A percentile compares a stretch with the other conserved stretches of the same genome.
These are phyloP conservation scores for Aureobasidium sp. DNA, from an alignment of 2,329 filamentous ascomycete genomes.

Conservation along the genomic window DNA sequence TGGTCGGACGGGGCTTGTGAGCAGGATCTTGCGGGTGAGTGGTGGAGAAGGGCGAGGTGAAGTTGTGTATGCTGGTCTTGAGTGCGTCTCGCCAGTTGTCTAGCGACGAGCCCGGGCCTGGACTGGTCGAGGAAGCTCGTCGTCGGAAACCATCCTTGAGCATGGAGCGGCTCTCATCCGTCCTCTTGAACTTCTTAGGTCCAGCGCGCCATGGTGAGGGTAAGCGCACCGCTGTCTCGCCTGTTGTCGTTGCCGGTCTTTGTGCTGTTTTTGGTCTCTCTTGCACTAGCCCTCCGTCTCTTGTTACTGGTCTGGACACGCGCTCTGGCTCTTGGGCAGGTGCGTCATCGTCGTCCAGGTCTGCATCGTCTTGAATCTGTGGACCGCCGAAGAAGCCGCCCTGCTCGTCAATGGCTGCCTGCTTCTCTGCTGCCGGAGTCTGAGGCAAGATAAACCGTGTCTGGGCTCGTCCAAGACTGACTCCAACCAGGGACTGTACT, in stretches of 20 bases:
- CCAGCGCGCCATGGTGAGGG: slow-evolving; percentile 42
- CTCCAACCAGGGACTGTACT: slow-evolving; percentile 44
- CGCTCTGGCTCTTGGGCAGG: slow-evolving; percentile 12
- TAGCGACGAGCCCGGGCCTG: slow-evolving; percentile 13
- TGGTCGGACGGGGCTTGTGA: slow-evolving; percentile 12
- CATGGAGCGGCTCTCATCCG: slow-evolving; percentile 30
- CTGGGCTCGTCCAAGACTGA: slow-evolving; percentile 54
- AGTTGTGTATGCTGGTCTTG: slow-evolving; percentile 24
- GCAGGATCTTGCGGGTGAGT: slow-evolving; percentile 17
- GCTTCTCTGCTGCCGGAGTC: slow-evolving; percentile 54
- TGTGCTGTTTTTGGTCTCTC: not conserved
- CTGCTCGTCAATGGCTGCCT: slow-evolving; percentile 45
- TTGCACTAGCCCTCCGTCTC: not conserved
- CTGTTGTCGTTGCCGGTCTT: not conserved
- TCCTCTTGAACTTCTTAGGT: slow-evolving; percentile 31
- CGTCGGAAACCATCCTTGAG: slow-evolving; percentile 35
- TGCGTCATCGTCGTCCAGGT: slow-evolving; percentile 15
- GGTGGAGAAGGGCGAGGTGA: slow-evolving; percentile 23
- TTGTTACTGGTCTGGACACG: not conserved
- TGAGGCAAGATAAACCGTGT: slow-evolving; percentile 49
- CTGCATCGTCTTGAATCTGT: slow-evolving; percentile 13
- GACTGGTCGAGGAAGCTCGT: slow-evolving; percentile 30
- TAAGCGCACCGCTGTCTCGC: slow-evolving; percentile 21
- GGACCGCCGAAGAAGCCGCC: slow-evolving; percentile 42
- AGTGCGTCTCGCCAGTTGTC: slow-evolving; percentile 24